Conservation (phyloP, 164 flowering plant genomes). For the Magnolia kwangsiensis region DNA sequence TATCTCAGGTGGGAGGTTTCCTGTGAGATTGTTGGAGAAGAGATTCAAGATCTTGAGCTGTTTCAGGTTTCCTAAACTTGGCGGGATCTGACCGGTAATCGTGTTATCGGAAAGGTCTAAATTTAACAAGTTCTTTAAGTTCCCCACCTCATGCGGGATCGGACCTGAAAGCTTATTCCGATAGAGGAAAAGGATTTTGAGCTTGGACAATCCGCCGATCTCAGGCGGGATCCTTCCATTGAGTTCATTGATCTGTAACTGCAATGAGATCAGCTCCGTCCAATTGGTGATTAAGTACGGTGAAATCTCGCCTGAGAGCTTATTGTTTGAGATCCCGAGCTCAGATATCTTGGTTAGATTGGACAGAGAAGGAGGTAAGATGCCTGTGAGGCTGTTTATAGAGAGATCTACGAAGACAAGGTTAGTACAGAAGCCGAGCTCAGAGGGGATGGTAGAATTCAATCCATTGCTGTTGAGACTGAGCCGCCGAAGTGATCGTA, state of each 20-base stretch:
- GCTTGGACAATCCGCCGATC: slow-evolving; percentile 13
- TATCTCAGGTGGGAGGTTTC: slow-evolving; percentile 35
- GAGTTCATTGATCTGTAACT: slow-evolving; percentile 16
- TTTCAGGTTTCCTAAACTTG: slow-evolving; percentile 32
- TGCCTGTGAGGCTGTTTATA: slow-evolving; percentile 15
- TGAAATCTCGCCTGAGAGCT: slow-evolving; percentile 24
- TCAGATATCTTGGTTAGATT: slow-evolving; percentile 13
- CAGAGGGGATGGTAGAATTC: slow-evolving; percentile 24
- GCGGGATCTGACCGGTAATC: slow-evolving; percentile 56
- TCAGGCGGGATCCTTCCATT: slow-evolving; percentile 26
- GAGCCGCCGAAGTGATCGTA: slow-evolving; percentile 20
- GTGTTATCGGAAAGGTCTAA: slow-evolving; percentile 54
- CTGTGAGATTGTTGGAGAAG: slow-evolving; percentile 33
- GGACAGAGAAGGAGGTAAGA: slow-evolving; percentile 22
- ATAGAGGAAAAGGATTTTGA: slow-evolving; percentile 7
- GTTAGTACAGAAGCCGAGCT: slow-evolving; percentile 26
- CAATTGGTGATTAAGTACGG: slow-evolving; percentile 25
- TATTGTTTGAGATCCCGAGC: slow-evolving; percentile 17
- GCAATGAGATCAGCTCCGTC: slow-evolving; percentile 25
- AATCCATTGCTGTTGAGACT: slow-evolving; percentile 10
- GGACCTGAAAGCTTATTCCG: slow-evolving; percentile 17
- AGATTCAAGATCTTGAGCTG: slow-evolving; percentile 25
- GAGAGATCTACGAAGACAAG: slow-evolving; percentile 18
- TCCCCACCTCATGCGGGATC: slow-evolving; percentile 31
- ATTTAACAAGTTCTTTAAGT: slow-evolving; percentile 10